Evolutionary conservation across 1,284 basidiomycete species (phyloP).

Genomic region (Heterobasidion irregulare): DNA sequence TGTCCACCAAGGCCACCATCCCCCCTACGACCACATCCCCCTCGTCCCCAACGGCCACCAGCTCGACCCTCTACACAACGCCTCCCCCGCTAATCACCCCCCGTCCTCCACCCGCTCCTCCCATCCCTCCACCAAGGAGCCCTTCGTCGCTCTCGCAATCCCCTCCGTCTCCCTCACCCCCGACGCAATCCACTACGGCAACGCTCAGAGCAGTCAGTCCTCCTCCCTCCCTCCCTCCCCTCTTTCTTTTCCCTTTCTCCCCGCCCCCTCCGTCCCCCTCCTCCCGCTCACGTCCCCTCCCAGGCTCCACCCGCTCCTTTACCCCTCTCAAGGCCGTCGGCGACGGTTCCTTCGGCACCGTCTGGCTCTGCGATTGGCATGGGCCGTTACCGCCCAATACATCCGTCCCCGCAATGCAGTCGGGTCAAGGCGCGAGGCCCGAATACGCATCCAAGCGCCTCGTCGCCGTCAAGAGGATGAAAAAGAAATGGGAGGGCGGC

Average conservation of each 20-base stretch:
- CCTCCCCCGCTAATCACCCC: conserved; percentile 36
- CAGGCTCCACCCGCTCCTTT: conserved; percentile 32
- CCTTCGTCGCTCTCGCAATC: conserved; percentile 56
- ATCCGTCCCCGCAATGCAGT: conserved; percentile 86
- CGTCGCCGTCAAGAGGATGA: conserved; percentile 98
- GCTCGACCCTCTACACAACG: conserved; percentile 24
- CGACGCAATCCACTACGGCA: conserved; percentile 61
- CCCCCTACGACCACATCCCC: conserved; percentile 20
- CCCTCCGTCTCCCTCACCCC: conserved; percentile 65
- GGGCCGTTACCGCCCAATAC: conserved; percentile 86
- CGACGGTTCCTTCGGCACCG: conserved; percentile 96
- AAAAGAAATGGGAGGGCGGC: conserved; percentile 92
- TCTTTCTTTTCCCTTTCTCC: not conserved
- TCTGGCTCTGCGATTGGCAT: conserved; percentile 99
- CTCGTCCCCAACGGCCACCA: conserved; percentile 9
- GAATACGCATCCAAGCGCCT: conserved; percentile 94
- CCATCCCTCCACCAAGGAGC: conserved; percentile 37
- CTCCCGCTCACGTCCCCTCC: conserved; percentile 6
- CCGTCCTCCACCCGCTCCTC: conserved; percentile 26
- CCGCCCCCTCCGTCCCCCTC: conserved; percentile 5
- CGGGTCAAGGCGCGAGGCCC: conserved; percentile 78
- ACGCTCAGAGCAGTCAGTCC: conserved; percentile 57
- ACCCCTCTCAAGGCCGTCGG: conserved; percentile 83
- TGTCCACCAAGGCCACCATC: conserved; percentile 36
- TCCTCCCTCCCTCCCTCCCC: conserved; percentile 9